phyloP scores from a whole-genome alignment of 345 rosid species.

The Eucalyptus cloeziana region DNA sequence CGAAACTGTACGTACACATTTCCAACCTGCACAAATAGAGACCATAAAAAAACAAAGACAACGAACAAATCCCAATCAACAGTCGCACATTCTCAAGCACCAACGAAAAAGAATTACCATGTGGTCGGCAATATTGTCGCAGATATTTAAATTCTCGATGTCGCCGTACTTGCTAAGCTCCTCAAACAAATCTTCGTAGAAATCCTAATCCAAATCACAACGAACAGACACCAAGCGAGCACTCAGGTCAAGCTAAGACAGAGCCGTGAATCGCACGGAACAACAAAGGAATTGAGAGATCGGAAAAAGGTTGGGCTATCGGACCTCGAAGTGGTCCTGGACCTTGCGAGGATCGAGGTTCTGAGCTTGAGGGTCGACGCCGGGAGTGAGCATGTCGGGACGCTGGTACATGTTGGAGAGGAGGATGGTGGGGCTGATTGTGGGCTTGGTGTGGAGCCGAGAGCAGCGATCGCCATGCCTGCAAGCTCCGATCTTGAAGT shows the following conservation, averaged over 20 bases:
- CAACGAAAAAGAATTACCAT: slow-evolving; percentile 11
- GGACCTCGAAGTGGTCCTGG: slow-evolving; percentile 40
- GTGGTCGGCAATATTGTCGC: slow-evolving; percentile 51
- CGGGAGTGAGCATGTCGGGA: slow-evolving; percentile 45
- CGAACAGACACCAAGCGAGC: neutral
- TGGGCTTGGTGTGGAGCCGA: slow-evolving; percentile 52
- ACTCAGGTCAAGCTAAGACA: neutral
- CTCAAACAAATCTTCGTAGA: slow-evolving; percentile 41
- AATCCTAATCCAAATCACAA: slow-evolving; percentile 3
- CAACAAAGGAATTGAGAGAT: neutral
- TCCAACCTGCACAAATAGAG: slow-evolving; percentile 27
- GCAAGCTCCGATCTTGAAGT: slow-evolving; percentile 57
- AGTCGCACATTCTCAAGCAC: neutral
- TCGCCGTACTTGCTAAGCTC: slow-evolving; percentile 47
- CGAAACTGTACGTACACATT: slow-evolving; percentile 50
- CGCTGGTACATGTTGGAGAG: slow-evolving; percentile 63
- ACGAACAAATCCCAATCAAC: neutral
- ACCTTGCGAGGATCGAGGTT: slow-evolving; percentile 39
- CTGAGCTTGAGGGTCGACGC: slow-evolving; percentile 29
- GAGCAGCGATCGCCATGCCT: slow-evolving; percentile 60
- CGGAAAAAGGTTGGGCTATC: neutral
- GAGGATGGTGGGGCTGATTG: slow-evolving; percentile 38
- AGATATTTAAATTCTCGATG: slow-evolving; percentile 36
- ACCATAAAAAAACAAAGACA: neutral
- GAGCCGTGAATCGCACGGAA: neutral